These are phyloP conservation scores for Cystobasidium slooffiae DNA, from an alignment of 1,284 basidiomycete genomes.

Conservation along the genomic window DNA sequence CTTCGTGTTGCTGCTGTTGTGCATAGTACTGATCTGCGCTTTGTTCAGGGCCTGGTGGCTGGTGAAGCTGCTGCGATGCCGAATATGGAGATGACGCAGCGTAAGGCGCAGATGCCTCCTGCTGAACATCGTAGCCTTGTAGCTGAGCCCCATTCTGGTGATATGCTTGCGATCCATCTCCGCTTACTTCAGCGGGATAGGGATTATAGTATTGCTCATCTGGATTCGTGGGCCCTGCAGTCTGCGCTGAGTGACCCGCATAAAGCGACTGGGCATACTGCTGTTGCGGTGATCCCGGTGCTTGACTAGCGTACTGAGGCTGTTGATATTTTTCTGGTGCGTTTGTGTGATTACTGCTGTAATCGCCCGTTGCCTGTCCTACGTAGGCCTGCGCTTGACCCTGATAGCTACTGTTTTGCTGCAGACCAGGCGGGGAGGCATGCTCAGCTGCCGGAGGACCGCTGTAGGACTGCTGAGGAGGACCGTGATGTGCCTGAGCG, in stretches of 20 bases:
- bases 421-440: neutral
- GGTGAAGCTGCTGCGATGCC: neutral
- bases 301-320: neutral
- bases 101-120: too few relatives aligned
- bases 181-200: slow-evolving; percentile 2
- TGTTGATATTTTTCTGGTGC: neutral
- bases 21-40: too few relatives aligned
- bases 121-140: too few relatives aligned
- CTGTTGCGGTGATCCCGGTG: neutral
- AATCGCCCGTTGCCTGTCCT: neutral
- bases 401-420: slow-evolving; percentile 10
- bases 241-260: neutral
- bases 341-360: neutral
- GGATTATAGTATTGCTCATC: slow-evolving; percentile 37
- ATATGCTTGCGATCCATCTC: neutral
- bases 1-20: too few relatives aligned
- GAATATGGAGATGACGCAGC: too few relatives aligned
- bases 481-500: neutral
- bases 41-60: too few relatives aligned
- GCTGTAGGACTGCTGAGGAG: slow-evolving; percentile 3
- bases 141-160: too few relatives aligned
- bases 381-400: neutral
- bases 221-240: too few relatives aligned
- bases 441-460: neutral
- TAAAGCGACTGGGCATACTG: neutral